These are phyloP conservation scores for Yamagishiella unicocca DNA, from an alignment of 139 green algal genomes.

Conservation along the genomic window DNA sequence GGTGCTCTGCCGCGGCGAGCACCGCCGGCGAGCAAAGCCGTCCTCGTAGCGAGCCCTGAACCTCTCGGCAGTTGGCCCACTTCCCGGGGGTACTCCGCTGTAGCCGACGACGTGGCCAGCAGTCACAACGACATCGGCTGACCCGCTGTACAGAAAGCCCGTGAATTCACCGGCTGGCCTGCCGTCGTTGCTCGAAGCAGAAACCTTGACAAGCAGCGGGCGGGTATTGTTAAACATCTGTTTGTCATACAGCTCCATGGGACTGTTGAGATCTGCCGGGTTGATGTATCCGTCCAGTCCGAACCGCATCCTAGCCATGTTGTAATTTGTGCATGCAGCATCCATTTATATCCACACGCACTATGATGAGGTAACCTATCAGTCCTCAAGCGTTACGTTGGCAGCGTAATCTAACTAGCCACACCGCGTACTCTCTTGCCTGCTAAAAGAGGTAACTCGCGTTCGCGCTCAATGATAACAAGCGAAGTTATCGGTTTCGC, in stretches of 20 bases:
- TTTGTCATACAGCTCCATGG: background rate
- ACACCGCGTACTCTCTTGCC: too few relatives aligned
- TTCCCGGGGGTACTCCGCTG: background rate
- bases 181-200: background rate
- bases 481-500: too few relatives aligned
- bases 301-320: background rate
- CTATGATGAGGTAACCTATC: background rate
- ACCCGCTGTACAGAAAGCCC: constrained; percentile 16
- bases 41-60: background rate
- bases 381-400: too few relatives aligned
- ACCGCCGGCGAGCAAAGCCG: too few relatives aligned
- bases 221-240: background rate
- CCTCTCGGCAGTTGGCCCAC: background rate
- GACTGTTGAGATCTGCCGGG: background rate
- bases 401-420: too few relatives aligned
- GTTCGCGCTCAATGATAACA: too few relatives aligned
- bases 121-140: background rate
- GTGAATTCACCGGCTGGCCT: constrained; percentile 13
- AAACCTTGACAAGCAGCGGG: constrained; percentile 31
- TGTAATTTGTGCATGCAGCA: background rate
- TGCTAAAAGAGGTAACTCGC: too few relatives aligned
- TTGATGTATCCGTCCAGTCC: background rate
- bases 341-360: background rate
- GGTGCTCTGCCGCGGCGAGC: too few relatives aligned
- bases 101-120: background rate